phyloP scores from a whole-genome alignment of 768 basidiomycete genomes.

The Glaciozyma antarctica region DNA sequence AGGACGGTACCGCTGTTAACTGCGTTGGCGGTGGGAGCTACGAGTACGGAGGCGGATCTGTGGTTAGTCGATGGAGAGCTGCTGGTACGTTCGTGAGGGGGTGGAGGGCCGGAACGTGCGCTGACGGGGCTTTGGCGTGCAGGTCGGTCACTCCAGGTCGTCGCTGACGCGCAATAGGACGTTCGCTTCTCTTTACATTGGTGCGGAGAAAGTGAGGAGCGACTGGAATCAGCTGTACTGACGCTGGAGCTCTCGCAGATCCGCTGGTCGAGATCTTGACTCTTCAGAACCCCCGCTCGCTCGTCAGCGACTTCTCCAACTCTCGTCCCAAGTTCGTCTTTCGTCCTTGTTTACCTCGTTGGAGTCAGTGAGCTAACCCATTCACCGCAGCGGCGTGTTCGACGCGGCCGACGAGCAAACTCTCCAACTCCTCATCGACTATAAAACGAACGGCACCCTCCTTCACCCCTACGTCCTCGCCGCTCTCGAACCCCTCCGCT shows the following conservation, averaged over 20 bases:
- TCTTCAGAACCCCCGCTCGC: neutral
- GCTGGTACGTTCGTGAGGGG: neutral
- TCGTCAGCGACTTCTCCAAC: neutral
- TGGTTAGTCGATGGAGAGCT: neutral
- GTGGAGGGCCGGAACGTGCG: neutral
- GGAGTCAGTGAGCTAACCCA: neutral
- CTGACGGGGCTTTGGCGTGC: neutral
- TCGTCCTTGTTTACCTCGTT: neutral
- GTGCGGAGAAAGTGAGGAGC: neutral
- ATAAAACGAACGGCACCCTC: constrained; percentile 1
- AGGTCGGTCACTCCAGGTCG: neutral
- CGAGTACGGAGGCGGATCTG: neutral
- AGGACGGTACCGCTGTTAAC: neutral
- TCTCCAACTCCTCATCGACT: constrained; percentile 1
- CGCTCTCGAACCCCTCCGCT: neutral
- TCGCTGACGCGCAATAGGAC: neutral
- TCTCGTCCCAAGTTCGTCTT: neutral
- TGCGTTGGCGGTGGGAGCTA: neutral
- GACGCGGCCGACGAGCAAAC: neutral
- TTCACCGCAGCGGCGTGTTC: neutral
- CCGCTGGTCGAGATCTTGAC: neutral
- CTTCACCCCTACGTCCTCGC: neutral
- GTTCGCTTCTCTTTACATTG: neutral
- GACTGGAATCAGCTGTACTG: neutral
- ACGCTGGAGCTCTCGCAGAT: neutral